Conservation (phyloP, 306 rosid genomes). For the Quillaja saponaria region DNA sequence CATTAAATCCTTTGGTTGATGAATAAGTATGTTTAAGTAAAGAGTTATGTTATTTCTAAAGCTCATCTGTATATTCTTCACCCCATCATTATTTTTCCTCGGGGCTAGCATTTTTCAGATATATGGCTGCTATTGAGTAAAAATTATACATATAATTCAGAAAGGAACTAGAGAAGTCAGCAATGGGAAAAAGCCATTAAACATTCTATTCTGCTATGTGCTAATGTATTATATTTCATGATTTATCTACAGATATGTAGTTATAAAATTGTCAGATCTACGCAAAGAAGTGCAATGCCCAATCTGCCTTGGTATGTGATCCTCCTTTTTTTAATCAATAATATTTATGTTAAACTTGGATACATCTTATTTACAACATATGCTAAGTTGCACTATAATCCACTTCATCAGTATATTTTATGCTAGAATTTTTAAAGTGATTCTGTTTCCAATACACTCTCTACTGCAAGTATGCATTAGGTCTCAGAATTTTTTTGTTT, state of each 20-base stretch:
- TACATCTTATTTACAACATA: constrained; percentile 1
- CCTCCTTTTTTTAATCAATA: background rate
- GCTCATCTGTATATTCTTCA: constrained; percentile 1
- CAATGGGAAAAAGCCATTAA: constrained; percentile 4
- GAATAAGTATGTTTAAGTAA: background rate
- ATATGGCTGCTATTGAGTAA: background rate
- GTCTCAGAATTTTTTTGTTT: background rate
- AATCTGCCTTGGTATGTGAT: constrained; percentile 80
- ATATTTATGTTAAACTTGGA: background rate
- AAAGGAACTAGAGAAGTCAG: constrained; percentile 12
- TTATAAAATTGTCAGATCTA: constrained; percentile 58
- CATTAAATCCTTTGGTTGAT: constrained; percentile 1
- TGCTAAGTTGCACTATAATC: constrained; percentile 18
- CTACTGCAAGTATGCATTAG: background rate
- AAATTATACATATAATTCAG: constrained; percentile 1
- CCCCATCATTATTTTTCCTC: background rate
- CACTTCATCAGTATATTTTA: background rate
- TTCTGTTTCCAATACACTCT: background rate
- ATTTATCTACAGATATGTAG: constrained; percentile 53
- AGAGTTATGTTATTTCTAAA: background rate
- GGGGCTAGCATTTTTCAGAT: background rate
- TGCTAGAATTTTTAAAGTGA: constrained; percentile 2
- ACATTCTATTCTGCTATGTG: constrained; percentile 4
- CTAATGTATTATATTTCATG: constrained; percentile 30
- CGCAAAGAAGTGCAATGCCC: constrained; percentile 80